Conservation (phyloP, 2,329 filamentous ascomycete genomes). For the Monilinia laxa region DNA sequence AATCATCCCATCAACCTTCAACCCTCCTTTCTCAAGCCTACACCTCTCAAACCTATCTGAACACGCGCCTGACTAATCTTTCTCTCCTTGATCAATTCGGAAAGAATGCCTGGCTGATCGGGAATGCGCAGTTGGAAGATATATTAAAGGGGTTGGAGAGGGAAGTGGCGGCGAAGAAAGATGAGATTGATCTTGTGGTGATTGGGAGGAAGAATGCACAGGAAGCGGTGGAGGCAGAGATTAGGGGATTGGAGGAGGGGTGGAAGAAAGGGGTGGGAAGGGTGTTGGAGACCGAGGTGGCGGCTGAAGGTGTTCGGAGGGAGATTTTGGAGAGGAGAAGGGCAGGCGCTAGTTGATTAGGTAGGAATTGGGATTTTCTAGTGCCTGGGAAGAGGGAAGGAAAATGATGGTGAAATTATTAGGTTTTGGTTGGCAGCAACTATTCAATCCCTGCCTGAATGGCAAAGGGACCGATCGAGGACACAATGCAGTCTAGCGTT, state of each 20-base stretch:
- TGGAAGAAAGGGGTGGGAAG: slow-evolving; percentile 79
- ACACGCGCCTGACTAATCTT: slow-evolving; percentile 39
- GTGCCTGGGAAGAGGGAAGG: background rate
- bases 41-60: slow-evolving; percentile 57
- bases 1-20: slow-evolving; percentile 48
- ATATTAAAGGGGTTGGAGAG: slow-evolving; percentile 68
- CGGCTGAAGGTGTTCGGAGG: slow-evolving; percentile 68
- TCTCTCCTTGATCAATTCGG: slow-evolving; percentile 48
- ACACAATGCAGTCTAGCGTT: background rate
- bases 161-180: slow-evolving; percentile 67
- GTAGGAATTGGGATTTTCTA: background rate
- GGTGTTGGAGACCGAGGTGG: slow-evolving; percentile 83
- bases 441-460: background rate
- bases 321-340: slow-evolving; percentile 66
- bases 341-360: slow-evolving; percentile 34
- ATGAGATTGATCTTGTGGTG: slow-evolving; percentile 72
- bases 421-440: background rate
- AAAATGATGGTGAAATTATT: too few relatives aligned
- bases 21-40: slow-evolving; percentile 51
- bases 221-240: slow-evolving; percentile 68
- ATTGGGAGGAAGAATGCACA: slow-evolving; percentile 68
- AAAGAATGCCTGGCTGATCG: slow-evolving; percentile 87
- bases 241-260: slow-evolving; percentile 69
- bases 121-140: slow-evolving; percentile 77
- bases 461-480: background rate